phyloP scores from a whole-genome alignment of 2,329 filamentous ascomycete species.

The Botryosphaeria dothidea region DNA sequence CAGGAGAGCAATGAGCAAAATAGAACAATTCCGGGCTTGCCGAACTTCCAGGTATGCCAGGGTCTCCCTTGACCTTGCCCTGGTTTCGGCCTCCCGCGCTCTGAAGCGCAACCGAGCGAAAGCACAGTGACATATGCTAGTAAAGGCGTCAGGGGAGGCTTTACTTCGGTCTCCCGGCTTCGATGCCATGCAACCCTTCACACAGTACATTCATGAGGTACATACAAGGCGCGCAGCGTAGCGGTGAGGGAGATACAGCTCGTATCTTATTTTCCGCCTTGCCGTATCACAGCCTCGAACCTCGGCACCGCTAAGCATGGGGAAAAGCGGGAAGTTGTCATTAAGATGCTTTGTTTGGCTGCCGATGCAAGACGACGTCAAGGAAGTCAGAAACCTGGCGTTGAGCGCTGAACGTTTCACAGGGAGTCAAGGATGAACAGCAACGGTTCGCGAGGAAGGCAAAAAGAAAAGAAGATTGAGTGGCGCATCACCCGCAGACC shows the following conservation, averaged over 20 bases:
- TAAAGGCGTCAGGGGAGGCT: not conserved
- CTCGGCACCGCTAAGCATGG: not conserved
- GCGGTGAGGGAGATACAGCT: not conserved
- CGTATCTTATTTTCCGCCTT: not conserved
- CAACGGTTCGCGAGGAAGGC: not conserved
- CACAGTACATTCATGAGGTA: not conserved
- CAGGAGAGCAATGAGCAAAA: too few relatives aligned
- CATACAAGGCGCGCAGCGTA: not conserved
- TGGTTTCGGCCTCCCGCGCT: too few relatives aligned
- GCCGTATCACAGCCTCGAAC: not conserved
- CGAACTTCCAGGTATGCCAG: too few relatives aligned
- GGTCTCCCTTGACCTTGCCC: too few relatives aligned
- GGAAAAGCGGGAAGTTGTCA: not conserved
- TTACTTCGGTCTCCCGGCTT: not conserved
- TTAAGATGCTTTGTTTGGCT: not conserved
- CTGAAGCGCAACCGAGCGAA: too few relatives aligned
- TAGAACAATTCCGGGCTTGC: too few relatives aligned
- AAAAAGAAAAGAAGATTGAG: constrained; percentile 1
- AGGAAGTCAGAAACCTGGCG: not conserved
- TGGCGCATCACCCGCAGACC: not conserved
- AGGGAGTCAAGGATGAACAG: not conserved
- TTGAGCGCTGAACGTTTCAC: not conserved
- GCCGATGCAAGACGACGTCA: not conserved
- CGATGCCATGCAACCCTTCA: not conserved
- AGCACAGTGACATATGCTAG: not conserved